Evolutionary conservation across 2,329 filamentous ascomycete species (phyloP), one percentile per base, ranked within the genome.

Genomic region (Cercospora sesami): DNA sequence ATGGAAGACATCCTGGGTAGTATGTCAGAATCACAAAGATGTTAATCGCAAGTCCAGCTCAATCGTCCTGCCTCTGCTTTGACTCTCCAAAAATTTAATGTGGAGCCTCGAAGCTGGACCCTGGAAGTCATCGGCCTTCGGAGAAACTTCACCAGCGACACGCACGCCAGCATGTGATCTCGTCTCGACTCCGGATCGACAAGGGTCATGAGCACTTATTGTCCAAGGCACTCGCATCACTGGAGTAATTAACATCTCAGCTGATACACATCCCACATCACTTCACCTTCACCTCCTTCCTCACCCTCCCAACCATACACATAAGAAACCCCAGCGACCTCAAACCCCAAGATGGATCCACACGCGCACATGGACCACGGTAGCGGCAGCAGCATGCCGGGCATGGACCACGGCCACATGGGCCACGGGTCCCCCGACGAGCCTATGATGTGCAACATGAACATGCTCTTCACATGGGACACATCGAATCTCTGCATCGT

Each of bases 401-500:
- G 42, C 51, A 66, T 68, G 66, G 69, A 69, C 58, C 73, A 74
- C 53, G 70, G 71, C 18, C 67, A 64, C 53, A 86, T 86, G 84
- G 87, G 84, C 70, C 87, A 90, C 75, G 84, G 84, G 73, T 83
- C 16, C 16, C 16, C 82, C 31, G 81, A 82, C 73, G 86, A 86
- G 83, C 85, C 84, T 64, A 79, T 78, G 64, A 88, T 89, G 84
- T 97, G 94, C 86, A 94, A 85, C 81, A 97, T 97, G 93, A 97
- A 94, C 81, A 73, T 73, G 94, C 89, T 98, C 73, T 99, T 99
- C 84, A 98, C 93, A 69, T 99, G 94, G 94, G 89, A 93, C 79
- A 94, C 94, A 2, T 87, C 86, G 66, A 91, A 98, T 82, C 92
- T 99, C 72, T 99, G 95, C 86, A 96, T 99, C 80, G 88, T 99